Base-by-base conservation (phyloP, 2,329 filamentous ascomycete genomes). In the Cercospora canescens region DNA sequence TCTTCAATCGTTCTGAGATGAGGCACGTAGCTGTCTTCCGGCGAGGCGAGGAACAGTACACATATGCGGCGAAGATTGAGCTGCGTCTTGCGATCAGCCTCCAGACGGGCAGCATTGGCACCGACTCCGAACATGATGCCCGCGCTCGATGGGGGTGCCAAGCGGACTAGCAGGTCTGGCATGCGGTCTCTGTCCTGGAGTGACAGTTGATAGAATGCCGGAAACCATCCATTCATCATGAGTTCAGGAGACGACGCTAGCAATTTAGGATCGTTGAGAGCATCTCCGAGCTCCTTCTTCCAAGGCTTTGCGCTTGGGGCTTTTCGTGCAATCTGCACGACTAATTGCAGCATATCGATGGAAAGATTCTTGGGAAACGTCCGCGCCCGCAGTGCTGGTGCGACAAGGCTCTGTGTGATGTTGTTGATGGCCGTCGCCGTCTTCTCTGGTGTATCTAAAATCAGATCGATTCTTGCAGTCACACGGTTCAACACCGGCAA, bases 111-210 rank as follows among this genome's bases (percentile, higher is more conserved):
- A 50, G 94, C 96, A 24, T 92, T 93, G 6, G 95, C 95, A 11
- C 96, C 96, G 0, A 99, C 95, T n/a, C 95, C 95, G 75, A 99
- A 99, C 76, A 99, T 94, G 72, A 99, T 96, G 8, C 95, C 95
- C 0, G 96, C 95, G 14, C 94, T 94, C 1, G 94, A 93, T 6
- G 95, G 95, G 4, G 94, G 87, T 6, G 89, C 89, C 68, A 99
- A 86, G 21, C 93, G 90, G 39, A 87, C 84, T 8, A 98, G 80
- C 4, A 97, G 82, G 68, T 99, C 95, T 0, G 89, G 83, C 80
- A 99, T 86, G 55, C 91, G 88, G 63, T 97, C 94, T 79, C 96
- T 97, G 78, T 99, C 95, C 16, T 87, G 87, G 14, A 94, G 81
- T 3, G 88, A 86, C 91, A 94, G 97, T 76, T 97, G 93, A 41